phyloP scores from a whole-genome alignment of 1,139 yeast genomes.

The Sugiyamaella novakii region DNA sequence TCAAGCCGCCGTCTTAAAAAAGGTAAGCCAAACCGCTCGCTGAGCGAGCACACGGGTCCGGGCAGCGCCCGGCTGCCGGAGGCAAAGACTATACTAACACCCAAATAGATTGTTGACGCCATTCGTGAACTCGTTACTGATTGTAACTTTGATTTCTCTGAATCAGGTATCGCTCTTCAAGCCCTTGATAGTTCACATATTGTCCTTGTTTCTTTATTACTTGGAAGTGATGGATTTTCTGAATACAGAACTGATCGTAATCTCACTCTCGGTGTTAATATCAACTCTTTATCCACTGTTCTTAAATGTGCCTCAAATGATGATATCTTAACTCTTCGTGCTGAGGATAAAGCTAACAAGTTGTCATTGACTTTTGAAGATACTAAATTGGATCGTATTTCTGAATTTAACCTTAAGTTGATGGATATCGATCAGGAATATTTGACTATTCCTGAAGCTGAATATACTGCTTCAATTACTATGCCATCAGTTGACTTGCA shows the following conservation, averaged over 20 bases:
- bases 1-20: slow-evolving; percentile 88
- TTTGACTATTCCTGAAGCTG: slow-evolving; percentile 91
- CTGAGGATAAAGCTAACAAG: slow-evolving; percentile 88
- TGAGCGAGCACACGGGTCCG: no score
- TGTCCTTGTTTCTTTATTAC: slow-evolving; percentile 80
- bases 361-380: slow-evolving; percentile 88
- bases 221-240: slow-evolving; percentile 87
- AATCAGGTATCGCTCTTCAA: slow-evolving; percentile 91
- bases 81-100: no score
- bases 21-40: no score
- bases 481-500: slow-evolving; percentile 90
- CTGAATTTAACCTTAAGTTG: slow-evolving; percentile 87
- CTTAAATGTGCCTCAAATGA: slow-evolving; percentile 90
- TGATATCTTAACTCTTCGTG: slow-evolving; percentile 83
- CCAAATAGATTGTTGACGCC: slow-evolving; percentile 69
- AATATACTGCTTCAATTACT: slow-evolving; percentile 80
- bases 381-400: slow-evolving; percentile 82
- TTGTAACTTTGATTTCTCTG: slow-evolving; percentile 96
- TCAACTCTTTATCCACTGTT: slow-evolving; percentile 82
- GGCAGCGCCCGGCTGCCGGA: no score
- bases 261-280: slow-evolving; percentile 87
- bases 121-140: slow-evolving; percentile 90
- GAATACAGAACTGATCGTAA: slow-evolving; percentile 96
- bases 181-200: slow-evolving; percentile 98
- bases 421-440: slow-evolving; percentile 98